Percentiles rank a stretch among this genome's conserved stretches.
phyloP scores from a whole-genome alignment of 192 early-diverging fungal species.

The Rhizoclosmatium globosum region DNA sequence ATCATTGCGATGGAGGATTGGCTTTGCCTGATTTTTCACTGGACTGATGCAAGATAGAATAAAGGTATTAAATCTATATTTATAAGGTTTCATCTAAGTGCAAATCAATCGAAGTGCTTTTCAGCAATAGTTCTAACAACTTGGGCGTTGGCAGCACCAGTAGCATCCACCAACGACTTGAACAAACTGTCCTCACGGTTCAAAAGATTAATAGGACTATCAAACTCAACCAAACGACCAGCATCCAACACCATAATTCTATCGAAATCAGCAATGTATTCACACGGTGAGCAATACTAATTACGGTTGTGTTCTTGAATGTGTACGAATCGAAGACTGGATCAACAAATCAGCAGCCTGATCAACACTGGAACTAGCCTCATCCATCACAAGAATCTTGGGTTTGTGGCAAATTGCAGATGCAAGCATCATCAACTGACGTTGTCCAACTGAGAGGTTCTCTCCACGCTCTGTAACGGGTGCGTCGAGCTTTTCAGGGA shows the following conservation, averaged over 20 bases:
- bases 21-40: too few relatives aligned
- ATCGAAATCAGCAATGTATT: slow-evolving; percentile 78
- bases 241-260: slow-evolving; percentile 52
- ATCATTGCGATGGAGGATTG: too few relatives aligned
- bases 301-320: slow-evolving; percentile 73
- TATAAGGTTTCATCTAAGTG: too few relatives aligned
- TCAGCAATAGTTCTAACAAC: slow-evolving; percentile 37
- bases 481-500: slow-evolving; percentile 41
- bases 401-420: slow-evolving; percentile 55
- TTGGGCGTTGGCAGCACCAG: slow-evolving; percentile 30
- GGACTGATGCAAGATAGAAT: too few relatives aligned
- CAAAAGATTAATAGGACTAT: slow-evolving; percentile 65
- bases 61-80: too few relatives aligned
- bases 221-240: slow-evolving; percentile 58
- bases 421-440: slow-evolving; percentile 85
- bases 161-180: slow-evolving; percentile 46
- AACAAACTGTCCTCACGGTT: slow-evolving; percentile 52
- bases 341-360: slow-evolving; percentile 66
- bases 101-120: too few relatives aligned
- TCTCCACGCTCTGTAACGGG: slow-evolving; percentile 46
- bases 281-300: slow-evolving; percentile 87
- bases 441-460: slow-evolving; percentile 66
- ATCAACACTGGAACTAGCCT: slow-evolving; percentile 74
- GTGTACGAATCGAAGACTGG: slow-evolving; percentile 77
- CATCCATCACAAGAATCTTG: slow-evolving; percentile 69